Evolutionary conservation across 768 basidiomycete genomes (phyloP).

Genomic region (Lentinula sp.): DNA sequence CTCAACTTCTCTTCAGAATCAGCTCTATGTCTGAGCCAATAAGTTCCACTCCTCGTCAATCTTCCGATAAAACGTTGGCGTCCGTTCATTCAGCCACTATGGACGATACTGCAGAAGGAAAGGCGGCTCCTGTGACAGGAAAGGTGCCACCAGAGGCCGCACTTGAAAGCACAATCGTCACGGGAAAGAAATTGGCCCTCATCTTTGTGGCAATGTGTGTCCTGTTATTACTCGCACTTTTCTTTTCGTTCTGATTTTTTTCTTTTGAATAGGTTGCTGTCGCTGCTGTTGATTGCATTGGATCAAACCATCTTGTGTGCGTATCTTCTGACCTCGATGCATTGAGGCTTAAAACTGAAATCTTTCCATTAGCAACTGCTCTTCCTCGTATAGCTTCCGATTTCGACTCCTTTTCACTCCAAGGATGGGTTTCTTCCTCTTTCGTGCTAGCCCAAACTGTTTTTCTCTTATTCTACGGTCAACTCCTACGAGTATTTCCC

Average conservation of each 20-base stretch:
- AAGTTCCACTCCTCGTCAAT: background rate
- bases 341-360: background rate
- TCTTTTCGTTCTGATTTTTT: background rate
- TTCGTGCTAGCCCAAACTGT: slow-evolving; percentile 18
- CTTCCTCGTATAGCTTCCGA: slow-evolving; percentile 21
- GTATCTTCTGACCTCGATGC: background rate
- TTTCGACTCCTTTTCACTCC: slow-evolving; percentile 1
- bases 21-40: background rate
- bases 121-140: background rate
- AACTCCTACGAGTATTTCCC: slow-evolving; percentile 21
- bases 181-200: slow-evolving; percentile 4
- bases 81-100: background rate
- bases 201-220: slow-evolving; percentile 7
- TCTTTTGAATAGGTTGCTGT: background rate
- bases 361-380: slow-evolving; percentile 13
- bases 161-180: background rate
- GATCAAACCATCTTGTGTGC: slow-evolving; percentile 32
- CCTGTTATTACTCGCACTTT: background rate
- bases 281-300: slow-evolving; percentile 21
- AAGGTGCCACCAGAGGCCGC: background rate
- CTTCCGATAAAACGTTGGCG: background rate
- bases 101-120: background rate
- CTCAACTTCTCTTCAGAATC: background rate
- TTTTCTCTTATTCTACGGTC: slow-evolving; percentile 23
- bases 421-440: slow-evolving; percentile 12